A percentile compares a stretch with the other conserved stretches of the same genome.
These are phyloP conservation scores for Fraxinus latifolia DNA, from an alignment of 305 asterid genomes.

Conservation along the genomic window DNA sequence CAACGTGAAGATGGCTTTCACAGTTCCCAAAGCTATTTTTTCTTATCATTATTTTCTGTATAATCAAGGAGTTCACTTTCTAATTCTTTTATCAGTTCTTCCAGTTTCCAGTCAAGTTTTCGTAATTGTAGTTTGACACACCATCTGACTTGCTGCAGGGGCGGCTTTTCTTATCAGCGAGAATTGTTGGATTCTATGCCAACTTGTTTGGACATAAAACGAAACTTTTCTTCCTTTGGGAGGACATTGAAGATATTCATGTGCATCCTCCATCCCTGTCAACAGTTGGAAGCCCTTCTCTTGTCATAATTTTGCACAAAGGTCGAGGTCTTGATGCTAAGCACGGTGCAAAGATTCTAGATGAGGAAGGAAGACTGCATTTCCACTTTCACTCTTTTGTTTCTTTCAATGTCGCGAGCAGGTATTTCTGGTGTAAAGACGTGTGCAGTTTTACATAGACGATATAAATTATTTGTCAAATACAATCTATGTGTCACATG, in stretches of 20 bases:
- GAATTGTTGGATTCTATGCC: conserved; percentile 80
- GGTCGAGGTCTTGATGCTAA: conserved; percentile 71
- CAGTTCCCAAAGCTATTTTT: background rate
- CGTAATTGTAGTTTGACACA: background rate
- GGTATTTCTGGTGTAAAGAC: conserved; percentile 36
- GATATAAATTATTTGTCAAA: background rate
- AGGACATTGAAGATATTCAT: conserved; percentile 82
- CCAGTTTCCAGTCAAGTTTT: background rate
- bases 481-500: background rate
- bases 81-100: background rate
- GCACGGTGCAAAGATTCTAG: conserved; percentile 76
- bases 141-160: conserved; percentile 56
- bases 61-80: background rate
- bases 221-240: conserved; percentile 80
- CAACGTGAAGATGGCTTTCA: background rate
- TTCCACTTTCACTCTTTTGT: conserved; percentile 78
- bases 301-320: conserved; percentile 63
- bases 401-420: conserved; percentile 69
- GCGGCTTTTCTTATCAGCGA: conserved; percentile 73
- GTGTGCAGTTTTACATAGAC: background rate
- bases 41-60: background rate
- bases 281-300: conserved; percentile 73
- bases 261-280: conserved; percentile 73
- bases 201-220: conserved; percentile 87
- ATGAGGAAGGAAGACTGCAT: conserved; percentile 74